Evolutionary conservation across 352 stramenopile species (phyloP), one percentile per base, ranked within the genome.

Genomic region (Discostella stelligera): DNA sequence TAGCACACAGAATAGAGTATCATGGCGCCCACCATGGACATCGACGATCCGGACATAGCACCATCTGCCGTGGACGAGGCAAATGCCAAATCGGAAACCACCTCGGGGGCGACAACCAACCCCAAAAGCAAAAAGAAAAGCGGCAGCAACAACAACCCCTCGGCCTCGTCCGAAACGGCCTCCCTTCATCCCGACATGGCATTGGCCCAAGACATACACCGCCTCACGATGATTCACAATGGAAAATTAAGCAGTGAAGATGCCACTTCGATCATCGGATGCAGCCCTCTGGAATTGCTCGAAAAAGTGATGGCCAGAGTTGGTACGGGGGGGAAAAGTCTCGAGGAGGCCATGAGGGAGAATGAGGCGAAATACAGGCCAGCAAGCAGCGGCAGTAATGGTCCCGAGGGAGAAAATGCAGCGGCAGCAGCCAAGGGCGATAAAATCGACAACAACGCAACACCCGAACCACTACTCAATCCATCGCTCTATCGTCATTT

Each of bases 201-300:
- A 23, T 65, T 93, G 0, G 70, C 67, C 10, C 85, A 90, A 75
- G 60, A 85, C n/a, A 90, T 91, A 27, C 87, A 93, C 53, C 73
- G 79, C 48, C 59, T 88, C 1, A 60, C 61, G 16, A 77, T 83
- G 59, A 11, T 79, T 2, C 67, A 75, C 41, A 61, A n/a, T 64
- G 66, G 67, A 2, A 72, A 79, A 20, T 46, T 80, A 21, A 62
- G 52, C 11, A n/a, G 14, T 0, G 66, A 68, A 9, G 52, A 69
- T 37, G 79, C 78, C 14, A 48, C n/a, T 0, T 39, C 61, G 16
- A 71, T 74, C 30, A 71, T 71, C n/a, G 69, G 53, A 5, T 64
- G 59, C 20, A 44, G 66, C 21, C 71, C 71, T 30, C n/a, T 54
- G 3, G 48, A 72, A 25, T 78, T 88, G 20, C 63, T 83, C 50